Percentiles rank a stretch among this genome's conserved stretches.
phyloP scores from a whole-genome alignment of 805 yeast genomes.

The Candida chauliodis region DNA sequence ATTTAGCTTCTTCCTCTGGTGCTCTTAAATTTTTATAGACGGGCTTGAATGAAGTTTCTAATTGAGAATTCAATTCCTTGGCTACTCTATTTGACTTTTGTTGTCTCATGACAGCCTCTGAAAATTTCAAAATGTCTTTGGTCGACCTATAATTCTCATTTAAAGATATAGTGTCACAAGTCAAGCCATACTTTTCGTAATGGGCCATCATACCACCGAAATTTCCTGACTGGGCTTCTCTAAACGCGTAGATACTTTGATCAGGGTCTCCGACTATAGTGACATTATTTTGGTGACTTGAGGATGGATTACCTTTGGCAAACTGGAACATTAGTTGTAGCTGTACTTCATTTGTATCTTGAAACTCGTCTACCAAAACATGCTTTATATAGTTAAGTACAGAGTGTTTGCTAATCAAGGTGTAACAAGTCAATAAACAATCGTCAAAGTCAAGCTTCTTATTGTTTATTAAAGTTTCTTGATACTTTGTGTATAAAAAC shows the following conservation, averaged over 20 bases:
- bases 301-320: slow-evolving; percentile 32
- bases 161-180: slow-evolving; percentile 40
- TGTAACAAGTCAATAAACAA: slow-evolving; percentile 54
- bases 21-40: slow-evolving; percentile 39
- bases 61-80: slow-evolving; percentile 47
- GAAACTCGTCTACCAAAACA: slow-evolving; percentile 90
- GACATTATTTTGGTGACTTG: slow-evolving; percentile 44
- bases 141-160: slow-evolving; percentile 82
- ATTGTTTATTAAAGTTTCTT: slow-evolving; percentile 39
- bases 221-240: slow-evolving; percentile 73
- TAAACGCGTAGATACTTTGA: slow-evolving; percentile 86
- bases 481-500: slow-evolving; percentile 50
- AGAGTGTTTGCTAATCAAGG: slow-evolving; percentile 45
- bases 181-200: slow-evolving; percentile 23
- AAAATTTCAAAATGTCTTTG: slow-evolving; percentile 54
- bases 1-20: slow-evolving; percentile 52
- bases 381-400: slow-evolving; percentile 55
- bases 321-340: slow-evolving; percentile 57
- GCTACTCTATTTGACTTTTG: slow-evolving; percentile 43
- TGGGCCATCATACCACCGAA: slow-evolving; percentile 52
- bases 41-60: slow-evolving; percentile 41
- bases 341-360: slow-evolving; percentile 83
- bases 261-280: slow-evolving; percentile 97
- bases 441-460: slow-evolving; percentile 80
- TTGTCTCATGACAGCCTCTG: slow-evolving; percentile 63